Evolutionary conservation across 805 yeast species (phyloP), one percentile per base, ranked within the genome.

Genomic region (Saccharomycopsis vini): DNA sequence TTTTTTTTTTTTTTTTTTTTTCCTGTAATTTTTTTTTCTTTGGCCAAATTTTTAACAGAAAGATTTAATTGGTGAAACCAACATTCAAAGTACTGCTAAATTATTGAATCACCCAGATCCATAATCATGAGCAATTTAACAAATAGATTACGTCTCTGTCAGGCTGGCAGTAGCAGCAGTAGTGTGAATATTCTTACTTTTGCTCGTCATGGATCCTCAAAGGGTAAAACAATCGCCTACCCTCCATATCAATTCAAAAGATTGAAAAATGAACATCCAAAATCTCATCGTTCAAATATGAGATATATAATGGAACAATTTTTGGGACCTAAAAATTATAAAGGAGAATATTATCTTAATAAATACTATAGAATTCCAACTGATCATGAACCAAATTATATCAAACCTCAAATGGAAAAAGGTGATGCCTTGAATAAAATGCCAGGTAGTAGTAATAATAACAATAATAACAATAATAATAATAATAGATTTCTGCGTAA

Each of bases 301-400:
- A 75, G 74, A 54, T 69, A 75, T 58, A 76, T 77, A 32, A 67
- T 87, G 73, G 75, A 77, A 52, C 75, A 72, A 51, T 88, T 86
- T 64, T 66, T 88, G 45, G 97, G 97, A 2, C 90, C 90, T 31
- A 75, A 71, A 59, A 87, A 86, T 62, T 76, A 76, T 63, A 80
- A 81, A 60, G 95, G 95, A 16, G 87, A 85, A 52, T 84, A 85
- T 61, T 70, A 71, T 50, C 63, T 76, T 57, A 89, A 87, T 70
- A 85, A 81, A 59, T 82, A 85, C 62, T 77, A 72, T 54, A 69
- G 70, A 50, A 79, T 86, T 10, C 77, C 82, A 16, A 75, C 72
- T 49, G 64, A 81, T 54, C 86, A 83, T 56, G 64, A 66, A 32
- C 87, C 95, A 35, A 82, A 81, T 57, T 87, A 84, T 61, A 71